Evolutionary conservation across 2,329 filamentous ascomycete species (phyloP), one percentile per base, ranked within the genome.

Genomic region (Sarocladium brachiariae): DNA sequence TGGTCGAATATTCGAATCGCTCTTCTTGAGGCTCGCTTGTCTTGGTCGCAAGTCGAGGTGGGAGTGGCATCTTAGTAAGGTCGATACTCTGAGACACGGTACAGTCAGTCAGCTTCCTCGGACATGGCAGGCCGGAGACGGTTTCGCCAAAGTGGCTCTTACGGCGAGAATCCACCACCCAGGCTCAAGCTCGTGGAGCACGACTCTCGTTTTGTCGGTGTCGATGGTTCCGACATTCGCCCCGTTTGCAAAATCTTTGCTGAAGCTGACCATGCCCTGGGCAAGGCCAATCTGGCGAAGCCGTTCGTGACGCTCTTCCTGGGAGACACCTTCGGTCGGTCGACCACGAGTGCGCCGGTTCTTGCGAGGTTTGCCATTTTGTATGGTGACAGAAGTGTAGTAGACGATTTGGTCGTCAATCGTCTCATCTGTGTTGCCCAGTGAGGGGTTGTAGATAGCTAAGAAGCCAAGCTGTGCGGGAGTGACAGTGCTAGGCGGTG

Each of bases 151-250:
- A 33, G 48, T 11, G 18, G 70, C 10, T 47, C 87, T 63, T 74
- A 95, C 90, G 54, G 89, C 91, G 53, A 97, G 72, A 55, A 97
- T 84, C 95, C 95, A 99, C 93, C 93, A 99, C 25, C 87, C 87
- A 14, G 80, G 73, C 66, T 99, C 92, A 56, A 99, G 70, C 71
- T 99, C 90, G 60, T 89, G 83, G 39, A 96, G 71, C 30, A 97
- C 76, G 30, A 96, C 84, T 27, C 91, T 81, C 47, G 86, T 83
- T 71, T 88, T 93, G 60, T 96, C 88, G 1, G 93, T 97, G 63
- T 99, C 93, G 53, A 99, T 84, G 9, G 83, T 83, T 60, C 96
- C 89, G 34, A 96, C 80, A 2, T 87, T 67, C 57, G 84, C 76
- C 53, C 84, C 88, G 54, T 81, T 78, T 2, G 91, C 87, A 68